Conservation (phyloP, 768 basidiomycete species). For the Heimioporus sp. region DNA sequence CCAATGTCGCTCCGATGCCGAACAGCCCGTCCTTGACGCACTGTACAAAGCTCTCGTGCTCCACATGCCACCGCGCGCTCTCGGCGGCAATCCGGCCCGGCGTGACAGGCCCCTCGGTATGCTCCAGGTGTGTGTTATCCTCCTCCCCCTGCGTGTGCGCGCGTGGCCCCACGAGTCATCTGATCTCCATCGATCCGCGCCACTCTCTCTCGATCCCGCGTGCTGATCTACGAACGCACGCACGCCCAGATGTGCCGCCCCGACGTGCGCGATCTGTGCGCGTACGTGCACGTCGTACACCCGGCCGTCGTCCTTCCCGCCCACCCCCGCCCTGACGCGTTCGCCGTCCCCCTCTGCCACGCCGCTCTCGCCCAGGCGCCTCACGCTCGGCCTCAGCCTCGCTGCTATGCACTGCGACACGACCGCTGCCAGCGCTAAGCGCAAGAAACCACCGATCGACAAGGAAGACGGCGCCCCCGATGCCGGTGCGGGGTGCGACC, state of each 20-base stretch:
- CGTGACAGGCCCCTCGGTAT: constrained; percentile 6
- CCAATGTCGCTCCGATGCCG: constrained; percentile 10
- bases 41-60: constrained; percentile 23
- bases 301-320: constrained; percentile 31
- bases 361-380: constrained; percentile 28
- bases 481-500: background rate
- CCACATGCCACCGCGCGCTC: constrained; percentile 29
- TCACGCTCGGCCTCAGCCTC: constrained; percentile 22
- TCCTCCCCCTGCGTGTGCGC: background rate
- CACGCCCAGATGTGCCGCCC: constrained; percentile 29
- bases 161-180: no score
- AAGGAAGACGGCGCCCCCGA: constrained; percentile 11
- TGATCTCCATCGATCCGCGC: no score
- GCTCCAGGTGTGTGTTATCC: constrained; percentile 23
- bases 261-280: constrained; percentile 36
- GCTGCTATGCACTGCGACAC: constrained; percentile 22
- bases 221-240: constrained; percentile 5
- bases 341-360: constrained; percentile 28
- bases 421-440: constrained; percentile 13
- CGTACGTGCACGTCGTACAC: constrained; percentile 36
- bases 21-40: background rate
- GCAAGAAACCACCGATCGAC: constrained; percentile 28
- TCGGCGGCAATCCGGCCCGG: constrained; percentile 18
- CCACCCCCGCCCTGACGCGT: constrained; percentile 36
- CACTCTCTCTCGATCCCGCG: no score